These are phyloP conservation scores for Lipomyces sp. DNA, from an alignment of 805 yeast species.

Conservation along the genomic window DNA sequence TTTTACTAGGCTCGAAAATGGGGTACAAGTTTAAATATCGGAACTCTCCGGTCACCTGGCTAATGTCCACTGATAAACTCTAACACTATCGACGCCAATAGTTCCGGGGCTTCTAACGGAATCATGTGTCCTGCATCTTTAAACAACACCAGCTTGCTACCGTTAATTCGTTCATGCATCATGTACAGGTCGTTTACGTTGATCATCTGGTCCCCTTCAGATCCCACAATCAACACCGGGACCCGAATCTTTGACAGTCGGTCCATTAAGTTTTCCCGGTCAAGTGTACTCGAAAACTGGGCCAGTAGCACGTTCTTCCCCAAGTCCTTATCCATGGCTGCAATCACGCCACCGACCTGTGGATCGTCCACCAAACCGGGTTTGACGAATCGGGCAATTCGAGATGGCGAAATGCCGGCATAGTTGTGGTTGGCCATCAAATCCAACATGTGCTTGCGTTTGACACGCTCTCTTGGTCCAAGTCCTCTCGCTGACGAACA, in stretches of 20 bases:
- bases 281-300: background rate
- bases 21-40: no score
- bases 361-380: conserved; percentile 1
- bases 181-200: background rate
- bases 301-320: conserved; percentile 2
- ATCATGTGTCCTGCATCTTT: conserved; percentile 5
- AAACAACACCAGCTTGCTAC: background rate
- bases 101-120: conserved; percentile 2
- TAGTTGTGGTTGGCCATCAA: background rate
- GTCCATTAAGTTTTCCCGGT: conserved; percentile 1
- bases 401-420: background rate
- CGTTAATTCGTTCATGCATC: background rate
- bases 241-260: background rate
- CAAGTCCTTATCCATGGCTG: conserved; percentile 3
- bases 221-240: conserved; percentile 2
- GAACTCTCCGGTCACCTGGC: no score
- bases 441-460: background rate
- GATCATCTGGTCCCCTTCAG: background rate
- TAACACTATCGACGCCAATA: background rate
- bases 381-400: conserved; percentile 1
- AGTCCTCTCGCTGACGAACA: conserved; percentile 6
- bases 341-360: conserved; percentile 1
- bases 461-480: background rate
- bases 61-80: background rate
- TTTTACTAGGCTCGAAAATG: no score